Percentiles rank a stretch among this genome's conserved stretches.
These are phyloP conservation scores for Pseudocercospora cruenta DNA, from an alignment of 2,329 filamentous ascomycete genomes.

Conservation along the genomic window DNA sequence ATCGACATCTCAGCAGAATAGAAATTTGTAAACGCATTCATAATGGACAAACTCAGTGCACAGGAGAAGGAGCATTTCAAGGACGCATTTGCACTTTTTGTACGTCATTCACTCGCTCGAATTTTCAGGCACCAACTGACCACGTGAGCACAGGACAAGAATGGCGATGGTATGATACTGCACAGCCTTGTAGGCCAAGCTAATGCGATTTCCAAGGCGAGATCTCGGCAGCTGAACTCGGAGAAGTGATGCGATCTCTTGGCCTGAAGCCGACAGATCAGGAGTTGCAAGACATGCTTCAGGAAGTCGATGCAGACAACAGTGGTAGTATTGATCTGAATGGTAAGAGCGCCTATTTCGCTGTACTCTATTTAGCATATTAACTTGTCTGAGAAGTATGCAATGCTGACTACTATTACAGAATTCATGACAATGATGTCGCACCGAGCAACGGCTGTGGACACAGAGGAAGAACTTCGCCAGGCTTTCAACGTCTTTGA, in stretches of 20 bases:
- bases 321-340: slow-evolving; percentile 24
- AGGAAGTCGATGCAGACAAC: slow-evolving; percentile 25
- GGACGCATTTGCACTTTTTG: slow-evolving; percentile 22
- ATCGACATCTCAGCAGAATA: not conserved
- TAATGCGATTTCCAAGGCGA: slow-evolving; percentile 16
- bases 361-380: not conserved
- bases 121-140: not conserved
- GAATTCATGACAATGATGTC: slow-evolving; percentile 27
- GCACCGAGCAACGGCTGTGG: slow-evolving; percentile 13
- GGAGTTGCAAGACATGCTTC: slow-evolving; percentile 25
- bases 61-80: slow-evolving; percentile 21
- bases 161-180: slow-evolving; percentile 20
- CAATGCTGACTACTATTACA: not conserved
- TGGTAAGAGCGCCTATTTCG: slow-evolving; percentile 7
- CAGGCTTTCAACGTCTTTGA: slow-evolving; percentile 25
- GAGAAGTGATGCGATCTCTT: slow-evolving; percentile 24
- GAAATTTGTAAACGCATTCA: not conserved
- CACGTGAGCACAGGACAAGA: slow-evolving; percentile 22
- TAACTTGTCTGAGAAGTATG: not conserved
- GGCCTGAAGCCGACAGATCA: slow-evolving; percentile 23
- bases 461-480: slow-evolving; percentile 24
- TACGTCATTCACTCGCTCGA: slow-evolving; percentile 1
- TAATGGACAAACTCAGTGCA: slow-evolving; percentile 18
- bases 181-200: not conserved
- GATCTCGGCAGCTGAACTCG: slow-evolving; percentile 25